Base-by-base conservation (phyloP, 2,329 filamentous ascomycete species). In the Chalara sp. region DNA sequence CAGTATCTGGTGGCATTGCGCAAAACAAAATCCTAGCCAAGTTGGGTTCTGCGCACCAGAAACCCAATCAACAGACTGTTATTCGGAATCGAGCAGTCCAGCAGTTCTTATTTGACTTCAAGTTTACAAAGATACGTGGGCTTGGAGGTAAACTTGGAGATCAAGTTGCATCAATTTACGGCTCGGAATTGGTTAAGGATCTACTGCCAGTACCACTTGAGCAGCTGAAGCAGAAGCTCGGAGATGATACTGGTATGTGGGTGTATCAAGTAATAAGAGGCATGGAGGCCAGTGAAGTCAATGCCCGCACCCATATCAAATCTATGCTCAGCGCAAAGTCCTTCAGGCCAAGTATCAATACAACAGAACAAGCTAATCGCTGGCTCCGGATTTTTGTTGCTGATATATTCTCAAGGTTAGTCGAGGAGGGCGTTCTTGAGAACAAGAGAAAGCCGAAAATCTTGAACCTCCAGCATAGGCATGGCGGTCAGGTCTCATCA, bases 251-350 rank as follows among this genome's bases (percentile, higher is more conserved):
- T 0, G 92, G 89, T 1, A 74, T 77, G 4, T 96, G 91, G 90
- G 74, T 97, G 8, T 86, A 95, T 69, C 82, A 86, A 49, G 86
- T 85, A 8, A 85, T 97, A 48, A 82, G 93, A 8, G 93, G 93
- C 1, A 81, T 91, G 54, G 93, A 99, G 66, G 73, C 75, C 46
- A 93, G 86, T 61, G 91, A 96, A 67, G 89, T 99, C 58, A 96
- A 89, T 63, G 80, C 89, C 31, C 78, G 92, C 47, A 96, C 90
- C 1, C 88, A 93, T 63, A 96, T 96, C 72, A 96, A 97, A 67
- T 93, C 87, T 12, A 97, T 99, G 91, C 75, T 97, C 11, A 96
- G 90, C 1, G 91, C 93, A 21, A 99, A 99, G 66, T 95, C 90
- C 0, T 99, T 99, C 63, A 79, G 88, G 30, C 93, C 93, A 0